Percentiles rank a stretch among this genome's conserved stretches.
Evolutionary conservation across 768 basidiomycete genomes (phyloP).

Genomic region (Dacryopinax primogenitus): DNA sequence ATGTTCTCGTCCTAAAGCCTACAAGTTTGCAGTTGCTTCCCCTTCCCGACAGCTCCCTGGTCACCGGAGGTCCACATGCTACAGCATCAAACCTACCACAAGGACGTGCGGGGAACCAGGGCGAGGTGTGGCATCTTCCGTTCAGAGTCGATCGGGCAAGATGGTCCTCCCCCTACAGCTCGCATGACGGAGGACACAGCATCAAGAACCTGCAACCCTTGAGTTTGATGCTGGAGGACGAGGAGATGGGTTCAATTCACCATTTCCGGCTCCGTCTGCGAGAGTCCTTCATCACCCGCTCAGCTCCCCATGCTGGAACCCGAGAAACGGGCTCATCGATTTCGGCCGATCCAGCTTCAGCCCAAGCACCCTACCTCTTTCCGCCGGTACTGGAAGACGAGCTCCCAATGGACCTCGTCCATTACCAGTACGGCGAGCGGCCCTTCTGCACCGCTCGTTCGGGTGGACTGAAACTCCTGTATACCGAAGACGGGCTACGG

Average conservation of each 20-base stretch:
- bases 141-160: background rate
- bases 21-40: background rate
- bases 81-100: background rate
- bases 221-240: background rate
- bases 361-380: background rate
- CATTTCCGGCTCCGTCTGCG: background rate
- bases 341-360: background rate
- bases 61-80: background rate
- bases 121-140: background rate
- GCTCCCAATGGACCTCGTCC: background rate
- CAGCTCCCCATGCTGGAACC: background rate
- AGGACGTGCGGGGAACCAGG: background rate
- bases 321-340: background rate
- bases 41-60: background rate
- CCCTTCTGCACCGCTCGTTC: background rate
- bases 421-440: background rate
- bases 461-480: too few species aligned
- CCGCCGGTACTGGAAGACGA: background rate
- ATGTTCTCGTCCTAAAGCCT: background rate
- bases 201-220: background rate
- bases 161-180: background rate
- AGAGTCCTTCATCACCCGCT: background rate
- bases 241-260: background rate
- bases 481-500: too few species aligned
- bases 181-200: background rate